phyloP scores from a whole-genome alignment of 306 rosid genomes.

The Prunus persica region Prunus_persica_NCBIv2 NC_034010.1:11241501-11242000 shows the following conservation, averaged over 20 bases:
- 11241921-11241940: not conserved
- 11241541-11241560: not conserved
- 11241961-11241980: slow-evolving; percentile 8
- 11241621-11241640: slow-evolving; percentile 29
- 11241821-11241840: not conserved
- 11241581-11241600: slow-evolving; percentile 12
- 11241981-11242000: slow-evolving; percentile 5
- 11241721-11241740: too few relatives aligned
- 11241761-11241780: too few relatives aligned
- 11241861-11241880: not conserved
- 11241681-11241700: not conserved
- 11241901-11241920: too few relatives aligned
- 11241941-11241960: not conserved
- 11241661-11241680: slow-evolving; percentile 2
- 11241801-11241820: not conserved
- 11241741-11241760: too few relatives aligned
- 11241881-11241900: not conserved
- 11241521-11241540: not conserved
- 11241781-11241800: not conserved
- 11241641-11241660: slow-evolving; percentile 31
- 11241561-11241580: slow-evolving; percentile 6
- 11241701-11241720: too few relatives aligned
- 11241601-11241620: slow-evolving; percentile 11
- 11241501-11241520: too few relatives aligned
- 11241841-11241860: not conserved